Percentiles rank a stretch among this genome's conserved stretches.
Evolutionary conservation across 1,284 basidiomycete genomes (phyloP).

Genomic region (Pisolithus thermaeus): DNA sequence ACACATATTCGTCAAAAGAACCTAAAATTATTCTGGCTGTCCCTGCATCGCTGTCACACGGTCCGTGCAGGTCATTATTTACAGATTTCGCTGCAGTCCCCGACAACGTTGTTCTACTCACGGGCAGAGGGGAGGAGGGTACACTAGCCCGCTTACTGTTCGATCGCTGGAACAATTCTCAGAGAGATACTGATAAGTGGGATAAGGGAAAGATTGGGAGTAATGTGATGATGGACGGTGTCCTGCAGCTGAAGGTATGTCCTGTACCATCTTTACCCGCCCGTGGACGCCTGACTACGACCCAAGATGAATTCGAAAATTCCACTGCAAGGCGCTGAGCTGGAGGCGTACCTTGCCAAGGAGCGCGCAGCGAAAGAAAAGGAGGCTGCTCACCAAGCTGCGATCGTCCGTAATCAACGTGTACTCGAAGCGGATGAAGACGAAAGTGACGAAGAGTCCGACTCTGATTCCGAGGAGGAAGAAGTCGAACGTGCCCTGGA

Average conservation of each 20-base stretch:
- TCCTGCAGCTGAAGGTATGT: constrained; percentile 60
- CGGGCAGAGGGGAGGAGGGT: constrained; percentile 70
- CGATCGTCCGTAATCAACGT: constrained; percentile 75
- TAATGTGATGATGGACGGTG: constrained; percentile 72
- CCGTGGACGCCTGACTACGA: constrained; percentile 9
- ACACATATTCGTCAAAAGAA: constrained; percentile 78
- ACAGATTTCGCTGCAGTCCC: constrained; percentile 76
- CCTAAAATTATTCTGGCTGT: constrained; percentile 94
- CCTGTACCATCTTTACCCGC: not conserved
- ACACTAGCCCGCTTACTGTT: constrained; percentile 80
- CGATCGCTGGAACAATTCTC: constrained; percentile 79
- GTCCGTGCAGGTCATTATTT: constrained; percentile 84
- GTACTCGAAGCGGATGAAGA: constrained; percentile 89
- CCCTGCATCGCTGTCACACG: constrained; percentile 89
- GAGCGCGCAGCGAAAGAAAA: constrained; percentile 81
- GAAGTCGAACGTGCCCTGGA: constrained; percentile 54
- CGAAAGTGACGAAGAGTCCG: constrained; percentile 52
- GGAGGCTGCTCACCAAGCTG: constrained; percentile 82
- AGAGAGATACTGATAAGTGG: constrained; percentile 76
- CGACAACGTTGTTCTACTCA: constrained; percentile 83
- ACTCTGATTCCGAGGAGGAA: constrained; percentile 59
- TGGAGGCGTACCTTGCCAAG: constrained; percentile 76
- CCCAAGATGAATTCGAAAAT: constrained; percentile 82
- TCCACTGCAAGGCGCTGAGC: constrained; percentile 78
- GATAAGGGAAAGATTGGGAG: constrained; percentile 85